Percentiles rank a stretch among this genome's conserved stretches.
Conservation (phyloP, 2,329 filamentous ascomycete species). For the Botrytis cinerea region DNA sequence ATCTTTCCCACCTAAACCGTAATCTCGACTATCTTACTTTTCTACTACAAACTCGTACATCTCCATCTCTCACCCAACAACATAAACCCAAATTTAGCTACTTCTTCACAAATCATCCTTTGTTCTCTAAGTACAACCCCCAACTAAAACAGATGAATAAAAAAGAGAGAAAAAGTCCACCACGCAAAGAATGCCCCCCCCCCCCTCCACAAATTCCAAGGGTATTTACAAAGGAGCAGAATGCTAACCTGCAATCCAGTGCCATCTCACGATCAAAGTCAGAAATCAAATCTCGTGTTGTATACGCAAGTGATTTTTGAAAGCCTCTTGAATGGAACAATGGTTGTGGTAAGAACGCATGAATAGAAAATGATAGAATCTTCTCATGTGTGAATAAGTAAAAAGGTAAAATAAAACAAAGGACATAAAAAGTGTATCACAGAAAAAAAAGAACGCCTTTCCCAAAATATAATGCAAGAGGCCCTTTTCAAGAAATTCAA, state of each 20-base stretch:
- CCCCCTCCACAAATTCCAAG: slow-evolving; percentile 14
- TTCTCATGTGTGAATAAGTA: neutral
- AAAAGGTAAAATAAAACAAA: neutral
- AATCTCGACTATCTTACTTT: slow-evolving; percentile 10
- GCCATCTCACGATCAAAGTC: slow-evolving; percentile 2
- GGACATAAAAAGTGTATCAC: neutral
- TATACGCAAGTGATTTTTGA: neutral
- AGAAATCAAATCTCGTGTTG: slow-evolving; percentile 12
- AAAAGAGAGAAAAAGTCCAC: neutral
- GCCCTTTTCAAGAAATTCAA: neutral
- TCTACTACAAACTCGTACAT: neutral
- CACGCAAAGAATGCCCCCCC: neutral
- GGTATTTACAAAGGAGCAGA: slow-evolving; percentile 25
- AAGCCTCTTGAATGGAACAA: neutral
- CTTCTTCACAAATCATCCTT: neutral
- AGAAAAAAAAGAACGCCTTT: neutral
- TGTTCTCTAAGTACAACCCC: neutral
- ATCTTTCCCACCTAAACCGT: neutral
- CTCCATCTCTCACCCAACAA: neutral
- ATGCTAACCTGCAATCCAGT: slow-evolving; percentile 15
- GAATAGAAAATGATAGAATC: slow-evolving; percentile 2
- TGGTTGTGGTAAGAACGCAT: slow-evolving; percentile 5
- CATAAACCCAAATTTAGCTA: neutral
- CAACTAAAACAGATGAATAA: neutral
- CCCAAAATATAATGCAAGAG: slow-evolving; percentile 11